phyloP scores from a whole-genome alignment of 192 early-diverging fungal species.

The Lobosporangium transversale region DNA sequence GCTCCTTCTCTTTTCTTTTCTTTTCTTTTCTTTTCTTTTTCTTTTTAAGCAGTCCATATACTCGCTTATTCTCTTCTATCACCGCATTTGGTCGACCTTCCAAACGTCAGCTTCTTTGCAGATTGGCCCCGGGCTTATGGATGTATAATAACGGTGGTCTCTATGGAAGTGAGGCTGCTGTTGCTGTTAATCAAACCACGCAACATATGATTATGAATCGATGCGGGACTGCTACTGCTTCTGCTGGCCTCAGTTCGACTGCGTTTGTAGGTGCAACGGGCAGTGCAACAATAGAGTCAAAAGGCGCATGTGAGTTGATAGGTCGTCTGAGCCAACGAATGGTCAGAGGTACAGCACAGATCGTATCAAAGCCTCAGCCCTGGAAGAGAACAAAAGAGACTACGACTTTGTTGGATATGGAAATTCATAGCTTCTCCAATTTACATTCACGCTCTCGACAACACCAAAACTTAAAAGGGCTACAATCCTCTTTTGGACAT shows the following conservation, averaged over 20 bases:
- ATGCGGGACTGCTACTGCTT: too few relatives aligned
- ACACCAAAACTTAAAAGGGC: neutral
- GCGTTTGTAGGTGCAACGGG: neutral
- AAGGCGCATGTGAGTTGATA: constrained; percentile 26
- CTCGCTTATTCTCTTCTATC: constrained; percentile 26
- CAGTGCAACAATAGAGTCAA: constrained; percentile 4
- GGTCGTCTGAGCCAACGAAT: constrained; percentile 23
- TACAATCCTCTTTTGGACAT: neutral
- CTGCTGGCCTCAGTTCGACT: constrained; percentile 6
- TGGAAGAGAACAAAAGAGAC: too few relatives aligned
- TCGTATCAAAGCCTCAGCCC: constrained; percentile 30
- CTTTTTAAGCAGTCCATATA: neutral
- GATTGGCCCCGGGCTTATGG: constrained; percentile 45
- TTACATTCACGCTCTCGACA: constrained; percentile 3
- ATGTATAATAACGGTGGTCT: constrained; percentile 48
- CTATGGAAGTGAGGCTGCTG: constrained; percentile 42
- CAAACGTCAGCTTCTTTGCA: constrained; percentile 33
- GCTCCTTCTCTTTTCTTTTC: neutral
- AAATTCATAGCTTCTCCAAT: constrained; percentile 4
- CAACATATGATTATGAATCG: constrained; percentile 48
- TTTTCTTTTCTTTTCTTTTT: neutral
- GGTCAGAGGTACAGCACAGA: constrained; percentile 32
- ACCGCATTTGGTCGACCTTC: constrained; percentile 12
- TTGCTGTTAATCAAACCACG: constrained; percentile 49
- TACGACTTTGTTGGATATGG: constrained; percentile 12